Conservation (phyloP, 768 basidiomycete species). For the Pisolithus tinctorius region DNA sequence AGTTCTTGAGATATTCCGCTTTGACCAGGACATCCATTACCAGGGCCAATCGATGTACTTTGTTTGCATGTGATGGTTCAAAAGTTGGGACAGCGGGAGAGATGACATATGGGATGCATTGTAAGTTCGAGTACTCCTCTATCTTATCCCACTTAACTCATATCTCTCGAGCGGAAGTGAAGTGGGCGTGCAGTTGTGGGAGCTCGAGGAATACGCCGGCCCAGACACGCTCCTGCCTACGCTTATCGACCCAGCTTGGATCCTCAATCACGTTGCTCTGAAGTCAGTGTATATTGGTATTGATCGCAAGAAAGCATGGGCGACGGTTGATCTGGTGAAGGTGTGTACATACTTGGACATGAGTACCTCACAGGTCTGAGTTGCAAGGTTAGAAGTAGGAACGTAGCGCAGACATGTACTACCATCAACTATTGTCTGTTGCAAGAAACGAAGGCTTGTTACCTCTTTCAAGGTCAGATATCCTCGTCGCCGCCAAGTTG, state of each 20-base stretch:
- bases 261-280: not conserved
- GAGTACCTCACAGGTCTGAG: no score
- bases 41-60: not conserved
- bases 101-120: not conserved
- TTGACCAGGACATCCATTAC: not conserved
- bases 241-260: not conserved
- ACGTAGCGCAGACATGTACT: no score
- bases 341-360: not conserved
- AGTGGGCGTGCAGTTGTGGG: not conserved
- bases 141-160: not conserved
- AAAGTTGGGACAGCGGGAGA: not conserved
- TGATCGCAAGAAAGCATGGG: not conserved
- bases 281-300: not conserved
- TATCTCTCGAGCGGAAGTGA: not conserved
- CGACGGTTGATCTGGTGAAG: constrained; percentile 1
- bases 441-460: no score
- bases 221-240: not conserved
- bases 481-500: no score
- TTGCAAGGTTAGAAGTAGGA: no score
- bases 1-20: constrained; percentile 1
- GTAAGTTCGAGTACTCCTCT: not conserved
- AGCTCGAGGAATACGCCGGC: not conserved
- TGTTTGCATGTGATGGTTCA: not conserved
- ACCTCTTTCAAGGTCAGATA: no score
- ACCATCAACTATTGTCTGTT: no score